These are phyloP conservation scores for Hypoxylon rickii DNA, from an alignment of 495 filamentous ascomycete genomes.

Conservation along the genomic window DNA sequence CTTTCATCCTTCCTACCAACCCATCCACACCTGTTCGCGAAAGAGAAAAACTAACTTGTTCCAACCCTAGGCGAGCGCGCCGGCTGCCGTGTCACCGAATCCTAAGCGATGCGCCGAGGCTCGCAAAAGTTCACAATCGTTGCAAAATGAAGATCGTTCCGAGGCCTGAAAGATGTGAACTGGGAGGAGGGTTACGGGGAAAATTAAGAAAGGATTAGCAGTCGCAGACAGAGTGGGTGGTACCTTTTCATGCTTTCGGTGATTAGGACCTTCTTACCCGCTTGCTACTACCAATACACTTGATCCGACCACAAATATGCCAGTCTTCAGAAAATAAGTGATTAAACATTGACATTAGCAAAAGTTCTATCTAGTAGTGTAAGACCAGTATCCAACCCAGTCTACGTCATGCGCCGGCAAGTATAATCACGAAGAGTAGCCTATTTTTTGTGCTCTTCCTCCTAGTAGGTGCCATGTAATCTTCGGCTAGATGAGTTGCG, in stretches of 20 bases:
- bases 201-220: no score
- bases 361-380: conserved; percentile 1
- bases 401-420: background rate
- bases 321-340: background rate
- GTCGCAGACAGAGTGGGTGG: no score
- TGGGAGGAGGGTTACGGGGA: no score
- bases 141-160: no score
- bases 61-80: background rate
- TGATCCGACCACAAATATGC: background rate
- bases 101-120: no score
- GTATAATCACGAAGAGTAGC: background rate
- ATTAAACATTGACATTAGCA: conserved; percentile 35
- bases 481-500: conserved; percentile 2
- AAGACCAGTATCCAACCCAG: conserved; percentile 10
- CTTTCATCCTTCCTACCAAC: background rate
- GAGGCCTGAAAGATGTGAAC: no score
- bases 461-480: background rate
- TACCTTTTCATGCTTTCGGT: no score
- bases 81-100: background rate
- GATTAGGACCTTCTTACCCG: no score
- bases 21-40: background rate
- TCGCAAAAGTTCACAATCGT: no score
- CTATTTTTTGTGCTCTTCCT: background rate
- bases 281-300: no score
- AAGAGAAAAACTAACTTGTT: background rate